Evolutionary conservation across 2,329 filamentous ascomycete species (phyloP), one percentile per base, ranked within the genome.

Genomic region (Ilyonectria robusta): DNA sequence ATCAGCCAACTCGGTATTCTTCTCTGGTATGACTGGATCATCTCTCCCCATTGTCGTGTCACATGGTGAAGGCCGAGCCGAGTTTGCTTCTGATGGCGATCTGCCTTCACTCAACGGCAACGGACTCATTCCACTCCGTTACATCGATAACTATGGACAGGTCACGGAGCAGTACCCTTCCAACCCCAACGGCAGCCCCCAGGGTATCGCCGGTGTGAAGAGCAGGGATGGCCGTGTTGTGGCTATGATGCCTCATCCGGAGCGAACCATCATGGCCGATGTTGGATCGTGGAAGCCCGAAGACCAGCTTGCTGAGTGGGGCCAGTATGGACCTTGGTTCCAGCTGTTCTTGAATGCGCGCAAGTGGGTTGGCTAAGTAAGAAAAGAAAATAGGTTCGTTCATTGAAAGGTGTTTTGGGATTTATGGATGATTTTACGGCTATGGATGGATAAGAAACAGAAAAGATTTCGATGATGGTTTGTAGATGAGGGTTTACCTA

Each of bases 171-270:
- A 85, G 72, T 99, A 98, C 78, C 96, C 96, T 1, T 93, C 87
- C 83, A 98, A 98, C 83, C 89, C 86, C 58, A 97, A 97, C 82
- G 94, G 94, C 59, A 94, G 92, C 77, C 93, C 93, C 1, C 86
- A 88, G 69, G 94, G 93, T 77, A 92, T 97, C 70, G 93, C 94
- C 1, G 94, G 91, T 78, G 92, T 97, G 29, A 86, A 92, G 73
- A 94, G 89, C 75, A 87, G 84, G 48, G 92, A 97, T 77, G 94
- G 94, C 13, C 88, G 93, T 64, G 93, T 97, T 1, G 81, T 97
- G 72, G 94, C 94, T 7, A 89, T 97, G 83, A 97, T 98, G 94
- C 95, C 95, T 68, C 94, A 97, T 80, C 94, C 94, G 1, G 94
- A 98, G 84, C 89, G 94, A n/a, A 97, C 93, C 17, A 90, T 97